Evolutionary conservation across 1,139 yeast species (phyloP).

Genomic region (Suhomyces terraborum): DNA sequence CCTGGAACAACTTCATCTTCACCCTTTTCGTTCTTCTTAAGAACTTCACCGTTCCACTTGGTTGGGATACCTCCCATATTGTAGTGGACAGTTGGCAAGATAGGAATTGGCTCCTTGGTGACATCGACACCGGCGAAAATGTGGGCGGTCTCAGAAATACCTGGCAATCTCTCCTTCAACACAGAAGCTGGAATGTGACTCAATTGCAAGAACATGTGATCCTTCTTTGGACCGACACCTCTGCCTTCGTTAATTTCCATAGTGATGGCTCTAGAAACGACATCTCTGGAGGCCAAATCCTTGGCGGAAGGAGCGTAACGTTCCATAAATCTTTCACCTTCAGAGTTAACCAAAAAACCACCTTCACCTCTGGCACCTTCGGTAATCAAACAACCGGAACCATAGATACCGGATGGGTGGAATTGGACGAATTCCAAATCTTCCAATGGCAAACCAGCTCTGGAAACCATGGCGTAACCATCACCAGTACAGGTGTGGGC

Average conservation of each 20-base stretch:
- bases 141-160: slow-evolving; percentile 98
- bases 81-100: slow-evolving; percentile 97
- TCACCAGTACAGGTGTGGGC: slow-evolving; percentile 99
- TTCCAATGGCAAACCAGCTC: slow-evolving; percentile 98
- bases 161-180: slow-evolving; percentile 94
- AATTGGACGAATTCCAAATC: slow-evolving; percentile 97
- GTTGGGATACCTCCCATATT: slow-evolving; percentile 99
- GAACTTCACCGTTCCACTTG: slow-evolving; percentile 93
- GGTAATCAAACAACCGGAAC: slow-evolving; percentile 97
- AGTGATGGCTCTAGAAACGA: slow-evolving; percentile 96
- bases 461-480: slow-evolving; percentile 96
- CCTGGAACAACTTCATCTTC: slow-evolving; percentile 93
- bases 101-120: slow-evolving; percentile 98
- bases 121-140: slow-evolving; percentile 99
- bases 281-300: slow-evolving; percentile 98
- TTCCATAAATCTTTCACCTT: slow-evolving; percentile 99
- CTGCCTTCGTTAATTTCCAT: slow-evolving; percentile 98
- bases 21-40: slow-evolving; percentile 83
- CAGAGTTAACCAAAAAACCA: slow-evolving; percentile 92
- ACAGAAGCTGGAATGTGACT: slow-evolving; percentile 93
- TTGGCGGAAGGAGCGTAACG: slow-evolving; percentile 98
- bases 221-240: slow-evolving; percentile 97
- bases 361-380: slow-evolving; percentile 99
- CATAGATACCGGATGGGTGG: slow-evolving; percentile 99
- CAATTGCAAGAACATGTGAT: slow-evolving; percentile 93